Evolutionary conservation across 768 basidiomycete species (phyloP), one percentile per base, ranked within the genome.

Genomic region (Candolleomyces aberdarensis): DNA sequence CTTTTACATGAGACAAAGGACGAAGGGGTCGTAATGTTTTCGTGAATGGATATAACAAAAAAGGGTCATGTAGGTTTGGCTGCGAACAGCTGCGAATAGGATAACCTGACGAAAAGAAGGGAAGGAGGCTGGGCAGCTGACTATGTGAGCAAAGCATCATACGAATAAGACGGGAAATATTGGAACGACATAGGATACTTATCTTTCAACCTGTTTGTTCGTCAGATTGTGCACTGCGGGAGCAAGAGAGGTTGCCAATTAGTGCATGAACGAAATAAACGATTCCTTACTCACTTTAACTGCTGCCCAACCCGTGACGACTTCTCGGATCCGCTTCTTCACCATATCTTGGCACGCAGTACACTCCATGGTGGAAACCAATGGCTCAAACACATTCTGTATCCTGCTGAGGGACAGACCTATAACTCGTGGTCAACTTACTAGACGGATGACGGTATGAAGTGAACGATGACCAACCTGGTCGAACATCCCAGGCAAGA

Each of bases 221-320:
- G 62, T 43, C 49, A 70, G 57, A 69, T 66, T 17, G 60, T 61
- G 36, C 60, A 61, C 60, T 61, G 31, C 26, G 40, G 14, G 17
- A 36, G 22, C 14, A 26, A 41, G n/a, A 36, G 54, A 31, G 55
- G 32, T 19, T 36, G n/a, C 51, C 15, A 26, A n/a, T 29, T 4
- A 49, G 26, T 56, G 15, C 22, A 44, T 36, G 20, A 3, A 7
- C 26, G 29, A 36, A 32, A 46, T 15, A 14, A 22, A 20, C 15
- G 1, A 46, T 46, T 6, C 3, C 15, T 3, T 1, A 54, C 65
- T 36, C 63, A 84, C 84, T 75, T 85, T 85, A 40, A 85, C 82
- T 2, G 76, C 73, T 4, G 82, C 78, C 85, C 85, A 86, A 64
- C 83, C 77, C 15, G 76, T 65, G 20, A 83, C 65, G 31, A 85